A percentile compares a stretch with the other conserved stretches of the same genome.
Evolutionary conservation across 805 yeast species (phyloP).

Genomic region (Cyberlindnera veronae): DNA sequence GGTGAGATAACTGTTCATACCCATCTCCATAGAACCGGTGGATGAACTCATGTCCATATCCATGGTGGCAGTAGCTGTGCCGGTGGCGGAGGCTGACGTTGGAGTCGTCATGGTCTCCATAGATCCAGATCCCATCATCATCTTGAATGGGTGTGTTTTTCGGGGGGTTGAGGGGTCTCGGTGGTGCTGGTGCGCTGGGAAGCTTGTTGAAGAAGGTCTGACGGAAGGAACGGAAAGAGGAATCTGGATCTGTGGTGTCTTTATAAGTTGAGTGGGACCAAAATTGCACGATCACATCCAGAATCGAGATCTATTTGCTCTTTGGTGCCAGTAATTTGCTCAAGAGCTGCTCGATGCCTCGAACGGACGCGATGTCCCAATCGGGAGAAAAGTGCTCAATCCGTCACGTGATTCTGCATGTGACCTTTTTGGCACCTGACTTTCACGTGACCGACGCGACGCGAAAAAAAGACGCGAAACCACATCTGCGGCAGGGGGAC

Average conservation of each 20-base stretch:
- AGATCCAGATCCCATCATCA: slow-evolving; percentile 22
- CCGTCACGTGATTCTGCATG: not conserved
- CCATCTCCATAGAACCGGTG: slow-evolving; percentile 5
- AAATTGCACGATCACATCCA: too few relatives aligned
- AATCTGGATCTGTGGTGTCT: not conserved
- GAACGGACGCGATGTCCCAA: slow-evolving; percentile 1
- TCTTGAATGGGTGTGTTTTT: slow-evolving; percentile 16
- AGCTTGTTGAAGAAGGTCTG: too few relatives aligned
- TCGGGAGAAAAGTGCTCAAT: slow-evolving; percentile 7
- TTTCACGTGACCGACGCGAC: not conserved
- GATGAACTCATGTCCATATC: slow-evolving; percentile 20
- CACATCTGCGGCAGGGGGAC: not conserved
- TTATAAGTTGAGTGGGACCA: not conserved
- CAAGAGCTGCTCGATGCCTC: too few relatives aligned
- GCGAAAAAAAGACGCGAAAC: slow-evolving; percentile 3
- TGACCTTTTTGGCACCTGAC: not conserved
- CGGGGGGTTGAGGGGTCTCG: too few relatives aligned
- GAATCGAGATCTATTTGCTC: not conserved
- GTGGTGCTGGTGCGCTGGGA: too few relatives aligned
- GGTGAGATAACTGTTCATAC: slow-evolving; percentile 61
- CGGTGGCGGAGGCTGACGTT: slow-evolving; percentile 7
- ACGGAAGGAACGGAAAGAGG: too few relatives aligned
- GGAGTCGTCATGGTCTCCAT: slow-evolving; percentile 13
- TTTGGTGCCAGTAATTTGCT: slow-evolving; percentile 1
- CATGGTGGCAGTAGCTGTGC: slow-evolving; percentile 3